Conservation (phyloP, 371 early-diverging fungal species). For the Batkoa obscura region DNA sequence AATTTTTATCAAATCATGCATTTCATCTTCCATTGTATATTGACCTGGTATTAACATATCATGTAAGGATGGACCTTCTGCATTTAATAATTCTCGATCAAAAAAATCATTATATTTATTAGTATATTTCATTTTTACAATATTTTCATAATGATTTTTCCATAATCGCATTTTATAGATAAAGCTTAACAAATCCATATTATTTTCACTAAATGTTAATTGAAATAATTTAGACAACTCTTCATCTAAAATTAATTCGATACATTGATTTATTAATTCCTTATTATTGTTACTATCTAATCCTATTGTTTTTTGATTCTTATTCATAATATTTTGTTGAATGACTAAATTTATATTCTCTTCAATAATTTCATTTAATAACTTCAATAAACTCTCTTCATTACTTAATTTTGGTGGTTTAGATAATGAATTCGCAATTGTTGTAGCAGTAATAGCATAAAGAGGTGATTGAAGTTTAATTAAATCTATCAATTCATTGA, state of each 20-base stretch:
- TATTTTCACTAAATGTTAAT: conserved; percentile 63
- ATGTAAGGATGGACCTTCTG: conserved; percentile 93
- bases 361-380: conserved; percentile 70
- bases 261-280: background rate
- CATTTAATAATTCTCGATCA: conserved; percentile 84
- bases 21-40: conserved; percentile 64
- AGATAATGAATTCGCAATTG: conserved; percentile 78
- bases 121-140: conserved; percentile 62
- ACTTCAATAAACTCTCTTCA: conserved; percentile 89
- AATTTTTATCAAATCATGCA: conserved; percentile 81
- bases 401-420: conserved; percentile 70
- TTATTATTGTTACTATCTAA: background rate
- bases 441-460: conserved; percentile 82
- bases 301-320: background rate
- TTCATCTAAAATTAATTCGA: background rate
- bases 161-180: conserved; percentile 63
- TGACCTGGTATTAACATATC: conserved; percentile 97
- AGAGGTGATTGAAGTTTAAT: conserved; percentile 67
- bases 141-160: conserved; percentile 75
- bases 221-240: conserved; percentile 40
- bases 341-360: conserved; percentile 64
- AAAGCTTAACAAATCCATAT: conserved; percentile 58
- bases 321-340: background rate
- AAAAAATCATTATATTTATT: conserved; percentile 64
- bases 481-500: conserved; percentile 93